Percentiles rank a stretch among this genome's conserved stretches.
phyloP scores from a whole-genome alignment of 139 green algal species.

The Nannochloris sp. region DNA sequence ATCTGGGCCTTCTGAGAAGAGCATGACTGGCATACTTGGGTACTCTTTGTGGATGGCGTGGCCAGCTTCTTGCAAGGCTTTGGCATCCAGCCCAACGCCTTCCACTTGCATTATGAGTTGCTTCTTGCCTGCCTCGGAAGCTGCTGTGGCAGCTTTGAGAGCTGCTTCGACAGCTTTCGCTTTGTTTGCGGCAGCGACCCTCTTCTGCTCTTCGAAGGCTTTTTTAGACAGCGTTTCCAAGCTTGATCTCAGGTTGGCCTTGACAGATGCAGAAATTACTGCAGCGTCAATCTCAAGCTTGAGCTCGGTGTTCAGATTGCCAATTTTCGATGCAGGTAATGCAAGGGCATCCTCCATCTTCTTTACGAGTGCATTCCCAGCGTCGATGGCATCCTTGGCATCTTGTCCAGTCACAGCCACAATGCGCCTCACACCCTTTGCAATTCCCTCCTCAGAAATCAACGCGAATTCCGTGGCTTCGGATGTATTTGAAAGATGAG shows the following conservation, averaged over 20 bases:
- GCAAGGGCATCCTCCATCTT: constrained; percentile 31
- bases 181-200: constrained; percentile 61
- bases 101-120: constrained; percentile 31
- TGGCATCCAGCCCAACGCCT: constrained; percentile 59
- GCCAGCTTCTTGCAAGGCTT: constrained; percentile 59
- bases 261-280: constrained; percentile 58
- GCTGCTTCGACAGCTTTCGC: constrained; percentile 34
- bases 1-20: constrained; percentile 40
- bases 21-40: constrained; percentile 44
- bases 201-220: constrained; percentile 69
- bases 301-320: constrained; percentile 36
- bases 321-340: constrained; percentile 31
- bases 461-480: constrained; percentile 82
- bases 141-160: constrained; percentile 16
- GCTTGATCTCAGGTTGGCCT: constrained; percentile 58
- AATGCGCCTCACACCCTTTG: constrained; percentile 78
- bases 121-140: constrained; percentile 13
- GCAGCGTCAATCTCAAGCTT: constrained; percentile 49
- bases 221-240: constrained; percentile 48
- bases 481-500: constrained; percentile 80
- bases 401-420: constrained; percentile 72
- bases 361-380: constrained; percentile 47
- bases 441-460: constrained; percentile 90
- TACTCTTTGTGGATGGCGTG: constrained; percentile 46
- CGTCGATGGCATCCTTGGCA: constrained; percentile 55